Evolutionary conservation across 1,284 basidiomycete species (phyloP).

Genomic region (Irpex rosettiformis): DNA sequence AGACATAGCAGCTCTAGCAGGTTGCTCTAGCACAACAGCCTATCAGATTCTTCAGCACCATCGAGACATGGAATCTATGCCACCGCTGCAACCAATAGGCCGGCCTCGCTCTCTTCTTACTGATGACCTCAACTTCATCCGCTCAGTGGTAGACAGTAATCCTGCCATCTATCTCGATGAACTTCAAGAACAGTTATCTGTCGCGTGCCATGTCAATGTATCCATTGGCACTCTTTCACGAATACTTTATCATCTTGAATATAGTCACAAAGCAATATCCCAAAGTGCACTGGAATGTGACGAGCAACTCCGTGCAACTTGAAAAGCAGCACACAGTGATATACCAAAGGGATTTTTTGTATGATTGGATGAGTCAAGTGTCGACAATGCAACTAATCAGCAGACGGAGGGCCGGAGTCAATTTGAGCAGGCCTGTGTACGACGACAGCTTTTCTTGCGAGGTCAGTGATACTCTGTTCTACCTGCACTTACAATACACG

Average conservation of each 20-base stretch:
- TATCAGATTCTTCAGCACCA: neutral
- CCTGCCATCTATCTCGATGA: conserved; percentile 17
- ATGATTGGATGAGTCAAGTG: conserved; percentile 27
- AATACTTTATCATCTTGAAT: conserved; percentile 5
- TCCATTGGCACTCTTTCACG: conserved; percentile 15
- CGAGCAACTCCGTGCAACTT: conserved; percentile 25
- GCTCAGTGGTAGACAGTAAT: conserved; percentile 14
- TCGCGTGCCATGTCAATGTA: conserved; percentile 5
- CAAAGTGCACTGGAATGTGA: conserved; percentile 25
- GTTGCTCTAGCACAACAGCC: neutral
- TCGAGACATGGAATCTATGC: neutral
- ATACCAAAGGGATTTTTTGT: conserved; percentile 24
- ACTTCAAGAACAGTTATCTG: conserved; percentile 9
- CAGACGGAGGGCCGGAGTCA: conserved; percentile 12
- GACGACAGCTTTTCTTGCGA: conserved; percentile 13
- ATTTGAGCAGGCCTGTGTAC: conserved; percentile 16
- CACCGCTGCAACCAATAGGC: neutral
- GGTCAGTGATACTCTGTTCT: conserved; percentile 20
- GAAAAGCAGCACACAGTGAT: conserved; percentile 23
- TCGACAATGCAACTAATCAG: conserved; percentile 15
- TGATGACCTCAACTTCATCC: conserved; percentile 18
- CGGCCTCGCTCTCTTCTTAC: conserved; percentile 9
- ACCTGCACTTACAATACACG: conserved; percentile 20
- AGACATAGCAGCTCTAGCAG: neutral
- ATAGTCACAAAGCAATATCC: conserved; percentile 23